Evolutionary conservation across 2,329 filamentous ascomycete species (phyloP), one percentile per base, ranked within the genome.

Genomic region (Colletotrichum sp.): DNA sequence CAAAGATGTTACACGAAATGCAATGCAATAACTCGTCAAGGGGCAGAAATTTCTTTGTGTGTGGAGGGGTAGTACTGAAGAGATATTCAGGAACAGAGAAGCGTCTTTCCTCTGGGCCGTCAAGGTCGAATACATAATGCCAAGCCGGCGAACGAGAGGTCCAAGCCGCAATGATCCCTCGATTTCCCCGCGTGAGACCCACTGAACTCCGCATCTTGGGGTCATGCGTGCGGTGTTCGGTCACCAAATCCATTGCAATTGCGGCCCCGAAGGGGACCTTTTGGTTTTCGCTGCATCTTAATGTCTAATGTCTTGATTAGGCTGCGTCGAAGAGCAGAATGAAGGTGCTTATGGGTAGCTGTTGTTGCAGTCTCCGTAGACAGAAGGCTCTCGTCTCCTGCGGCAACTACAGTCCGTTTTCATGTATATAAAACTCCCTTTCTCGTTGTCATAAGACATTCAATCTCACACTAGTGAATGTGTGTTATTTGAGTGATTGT

Each of bases 151-250:
- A n/a, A 12, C 3, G 30, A 34, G 1, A 28, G 16, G 34, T 39
- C 43, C 43, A 52, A 21, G n/a, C 43, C 43, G 43, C 1, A 52
- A 52, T 52, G 43, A 64, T 14, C 5, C n/a, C 21, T 34, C 63
- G 24, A 24, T 16, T 16, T 60, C 36, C 68, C 65, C 64, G 39
- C 64, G 36, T 18, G 57, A 4, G 71, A 26, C 66, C 71, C 71
- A 74, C 71, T 57, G 32, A 55, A 70, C 71, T 70, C 71, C 66
- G 71, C 59, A 59, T 26, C 64, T 70, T 24, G 59, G 43, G 14
- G 26, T 48, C 30, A 68, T 16, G 43, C n/a, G 26, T 3, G n/a
- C n/a, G n/a, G n/a, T 61, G 16, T 21, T 21, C 1, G 2, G 26
- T 59, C 14, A 18, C 24, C 24, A 18, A 59, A 0, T 3, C 3